These are phyloP conservation scores for Metschnikowia cerradonensis DNA, from an alignment of 805 yeast genomes.

Conservation along the genomic window DNA sequence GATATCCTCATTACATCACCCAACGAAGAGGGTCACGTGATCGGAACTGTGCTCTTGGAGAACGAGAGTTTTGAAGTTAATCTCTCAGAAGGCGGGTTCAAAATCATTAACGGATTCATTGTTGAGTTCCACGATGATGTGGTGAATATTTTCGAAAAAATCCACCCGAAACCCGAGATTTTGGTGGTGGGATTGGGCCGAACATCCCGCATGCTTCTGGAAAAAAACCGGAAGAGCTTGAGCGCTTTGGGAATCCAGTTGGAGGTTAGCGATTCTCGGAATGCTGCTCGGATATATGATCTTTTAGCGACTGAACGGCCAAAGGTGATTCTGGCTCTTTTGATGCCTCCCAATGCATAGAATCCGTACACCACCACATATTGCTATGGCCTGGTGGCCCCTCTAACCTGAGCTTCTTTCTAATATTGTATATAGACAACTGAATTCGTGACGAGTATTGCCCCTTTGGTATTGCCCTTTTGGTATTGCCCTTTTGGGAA, in stretches of 20 bases:
- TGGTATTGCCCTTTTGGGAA: no score
- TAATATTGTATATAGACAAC: not conserved
- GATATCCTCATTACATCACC: slow-evolving; percentile 47
- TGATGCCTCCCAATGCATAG: slow-evolving; percentile 63
- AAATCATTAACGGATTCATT: slow-evolving; percentile 45
- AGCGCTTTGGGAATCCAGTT: slow-evolving; percentile 61
- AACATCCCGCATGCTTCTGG: slow-evolving; percentile 58
- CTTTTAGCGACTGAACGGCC: slow-evolving; percentile 79
- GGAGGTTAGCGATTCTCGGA: slow-evolving; percentile 59
- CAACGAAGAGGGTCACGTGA: slow-evolving; percentile 30
- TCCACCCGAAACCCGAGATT: slow-evolving; percentile 77
- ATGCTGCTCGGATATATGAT: slow-evolving; percentile 69
- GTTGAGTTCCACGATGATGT: slow-evolving; percentile 45
- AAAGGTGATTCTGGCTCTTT: slow-evolving; percentile 63
- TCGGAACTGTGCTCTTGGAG: slow-evolving; percentile 49
- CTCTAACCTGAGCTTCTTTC: not conserved
- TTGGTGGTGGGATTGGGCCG: slow-evolving; percentile 69
- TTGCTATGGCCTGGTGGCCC: not conserved
- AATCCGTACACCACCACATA: not conserved
- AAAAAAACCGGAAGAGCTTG: slow-evolving; percentile 47
- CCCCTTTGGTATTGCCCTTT: no score
- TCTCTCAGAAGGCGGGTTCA: slow-evolving; percentile 43
- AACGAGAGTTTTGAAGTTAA: slow-evolving; percentile 62
- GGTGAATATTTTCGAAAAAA: slow-evolving; percentile 46
- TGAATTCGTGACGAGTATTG: no score